Conservation (phyloP, 2,329 filamentous ascomycete species). For the Pezizomycotina sp. region DNA sequence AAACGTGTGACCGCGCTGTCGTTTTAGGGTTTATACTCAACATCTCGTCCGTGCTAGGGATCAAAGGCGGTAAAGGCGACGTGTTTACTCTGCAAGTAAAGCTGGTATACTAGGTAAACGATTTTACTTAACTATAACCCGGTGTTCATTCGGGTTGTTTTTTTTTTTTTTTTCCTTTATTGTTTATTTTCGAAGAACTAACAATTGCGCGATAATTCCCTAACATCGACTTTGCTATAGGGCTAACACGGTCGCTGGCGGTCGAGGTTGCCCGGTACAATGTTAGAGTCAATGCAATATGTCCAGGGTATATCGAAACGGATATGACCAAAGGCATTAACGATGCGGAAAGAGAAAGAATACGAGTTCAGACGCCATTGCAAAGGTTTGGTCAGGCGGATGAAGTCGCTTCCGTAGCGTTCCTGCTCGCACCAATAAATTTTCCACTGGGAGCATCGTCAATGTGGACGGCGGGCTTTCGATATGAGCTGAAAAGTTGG, state of each 20-base stretch:
- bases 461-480: constrained; percentile 83
- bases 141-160: constrained; percentile 26
- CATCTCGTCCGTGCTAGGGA: constrained; percentile 57
- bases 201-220: constrained; percentile 2
- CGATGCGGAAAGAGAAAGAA: constrained; percentile 15
- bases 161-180: too few relatives aligned
- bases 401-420: constrained; percentile 67
- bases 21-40: constrained; percentile 56
- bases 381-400: constrained; percentile 48
- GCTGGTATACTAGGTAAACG: constrained; percentile 54
- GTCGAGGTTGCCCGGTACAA: constrained; percentile 43
- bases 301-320: constrained; percentile 70
- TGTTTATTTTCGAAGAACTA: constrained; percentile 16
- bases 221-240: constrained; percentile 30
- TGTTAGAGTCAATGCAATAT: constrained; percentile 61
- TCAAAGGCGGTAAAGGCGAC: constrained; percentile 51
- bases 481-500: too few relatives aligned
- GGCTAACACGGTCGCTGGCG: constrained; percentile 51
- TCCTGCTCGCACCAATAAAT: constrained; percentile 65
- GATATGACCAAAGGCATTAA: constrained; percentile 44
- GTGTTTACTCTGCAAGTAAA: constrained; percentile 62
- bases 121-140: constrained; percentile 17
- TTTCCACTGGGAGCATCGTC: constrained; percentile 73
- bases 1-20: constrained; percentile 3
- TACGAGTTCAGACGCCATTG: constrained; percentile 42